These are phyloP conservation scores for Lactarius indigo DNA, from an alignment of 768 basidiomycete genomes.

Conservation along the genomic window DNA sequence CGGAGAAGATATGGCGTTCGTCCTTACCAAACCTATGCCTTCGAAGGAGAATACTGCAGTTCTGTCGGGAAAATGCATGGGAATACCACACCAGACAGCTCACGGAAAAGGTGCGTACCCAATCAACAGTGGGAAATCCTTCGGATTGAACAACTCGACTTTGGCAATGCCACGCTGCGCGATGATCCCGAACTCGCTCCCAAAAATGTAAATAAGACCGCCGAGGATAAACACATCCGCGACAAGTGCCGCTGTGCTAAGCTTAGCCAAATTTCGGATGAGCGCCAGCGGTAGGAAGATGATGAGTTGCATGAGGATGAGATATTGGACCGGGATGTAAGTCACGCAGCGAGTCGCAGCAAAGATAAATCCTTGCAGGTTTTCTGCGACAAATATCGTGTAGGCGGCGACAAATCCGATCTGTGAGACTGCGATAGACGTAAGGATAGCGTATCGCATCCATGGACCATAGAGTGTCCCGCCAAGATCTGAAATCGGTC, in stretches of 20 bases:
- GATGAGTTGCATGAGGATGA: slow-evolving; percentile 79
- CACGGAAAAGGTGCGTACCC: slow-evolving; percentile 49
- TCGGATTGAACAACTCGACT: slow-evolving; percentile 81
- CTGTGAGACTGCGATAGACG: slow-evolving; percentile 85
- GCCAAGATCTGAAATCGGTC: slow-evolving; percentile 69
- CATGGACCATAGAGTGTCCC: slow-evolving; percentile 86
- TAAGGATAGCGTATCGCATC: slow-evolving; percentile 89
- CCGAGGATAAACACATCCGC: slow-evolving; percentile 95
- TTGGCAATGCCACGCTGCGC: slow-evolving; percentile 67
- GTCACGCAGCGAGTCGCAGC: slow-evolving; percentile 75
- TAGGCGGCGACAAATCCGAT: slow-evolving; percentile 88
- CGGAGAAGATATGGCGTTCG: slow-evolving; percentile 3
- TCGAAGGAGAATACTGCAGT: slow-evolving; percentile 99
- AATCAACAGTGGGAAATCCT: slow-evolving; percentile 87
- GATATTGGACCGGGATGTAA: slow-evolving; percentile 65
- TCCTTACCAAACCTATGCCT: slow-evolving; percentile 85
- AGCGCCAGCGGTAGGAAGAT: slow-evolving; percentile 89
- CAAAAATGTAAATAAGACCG: slow-evolving; percentile 82
- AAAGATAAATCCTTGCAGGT: slow-evolving; percentile 82
- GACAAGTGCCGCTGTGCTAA: slow-evolving; percentile 86
- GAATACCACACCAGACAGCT: not conserved
- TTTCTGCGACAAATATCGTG: slow-evolving; percentile 93
- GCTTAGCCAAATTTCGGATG: slow-evolving; percentile 90
- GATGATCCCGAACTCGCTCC: slow-evolving; percentile 76
- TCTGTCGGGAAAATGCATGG: slow-evolving; percentile 38